Evolutionary conservation across 306 rosid genomes (phyloP), one percentile per base, ranked within the genome.

Genomic region (Luffa acutangula): DNA sequence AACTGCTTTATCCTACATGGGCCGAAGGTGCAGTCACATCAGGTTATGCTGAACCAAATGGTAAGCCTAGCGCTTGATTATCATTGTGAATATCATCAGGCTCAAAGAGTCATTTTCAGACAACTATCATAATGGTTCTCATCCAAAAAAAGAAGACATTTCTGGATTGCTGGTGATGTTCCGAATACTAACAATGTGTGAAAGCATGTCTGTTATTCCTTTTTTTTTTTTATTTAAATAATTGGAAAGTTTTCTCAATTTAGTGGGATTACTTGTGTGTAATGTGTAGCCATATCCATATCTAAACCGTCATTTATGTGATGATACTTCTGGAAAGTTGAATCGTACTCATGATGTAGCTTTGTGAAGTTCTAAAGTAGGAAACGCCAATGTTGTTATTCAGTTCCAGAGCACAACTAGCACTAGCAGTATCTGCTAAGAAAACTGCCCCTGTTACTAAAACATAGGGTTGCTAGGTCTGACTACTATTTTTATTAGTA

Each of bases 1-100:
- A 93, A 73, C 83, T 95, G 64, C 94, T 95, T 53, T 95, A 95
- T 88, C 99, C 99, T 84, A 92, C 83, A 41, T 95, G 99, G 99
- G 85, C 88, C 2, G 87, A 89, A 7, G 88, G 89, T 57, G 82
- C 77, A n/a, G 79, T 83, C 76, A 64, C 76, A 37, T 82, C 85
- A 25, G 88, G 85, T 20, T 33, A 81, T 81, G 67, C 81, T 52
- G 54, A 82, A n/a, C 43, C 85, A 81, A 85, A 37, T 41, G 84
- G 96, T 93, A 84, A 54, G 87, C n/a, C 9, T 12, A 15, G 20
- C 20, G 6, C n/a, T 31, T 33, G 39, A 49, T 25, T 14, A 14
- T 73, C 13, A 14, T 48, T 73, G n/a, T 33, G 60, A 73, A 69
- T 69, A 69, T 20, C 75, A 42, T 69, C 75, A n/a, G 34, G 41